Evolutionary conservation across 2,329 filamentous ascomycete genomes (phyloP).

Genomic region (Hypomyces perniciosus): DNA sequence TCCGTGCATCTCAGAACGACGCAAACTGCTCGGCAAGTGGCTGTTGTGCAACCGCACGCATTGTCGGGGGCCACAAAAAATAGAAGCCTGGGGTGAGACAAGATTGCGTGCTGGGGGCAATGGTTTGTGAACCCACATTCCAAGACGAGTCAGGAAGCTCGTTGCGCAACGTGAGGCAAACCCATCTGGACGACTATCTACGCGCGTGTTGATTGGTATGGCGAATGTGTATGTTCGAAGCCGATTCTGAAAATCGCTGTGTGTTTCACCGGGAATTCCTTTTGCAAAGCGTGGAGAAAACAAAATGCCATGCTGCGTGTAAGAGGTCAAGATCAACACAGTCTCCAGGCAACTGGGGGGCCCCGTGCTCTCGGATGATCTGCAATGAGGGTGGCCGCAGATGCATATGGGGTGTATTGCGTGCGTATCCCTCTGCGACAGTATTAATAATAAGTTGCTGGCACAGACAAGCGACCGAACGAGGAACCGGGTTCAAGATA

Average conservation of each 20-base stretch:
- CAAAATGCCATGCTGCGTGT: background rate
- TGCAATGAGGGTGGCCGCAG: conserved; percentile 10
- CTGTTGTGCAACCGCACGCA: background rate
- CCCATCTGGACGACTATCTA: conserved; percentile 4
- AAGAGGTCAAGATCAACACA: conserved; percentile 4
- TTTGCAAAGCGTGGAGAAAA: background rate
- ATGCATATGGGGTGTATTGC: conserved; percentile 1
- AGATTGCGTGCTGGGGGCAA: conserved; percentile 4
- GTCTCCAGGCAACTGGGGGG: background rate
- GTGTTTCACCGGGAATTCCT: background rate
- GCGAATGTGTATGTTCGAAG: no score
- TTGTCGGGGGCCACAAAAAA: background rate
- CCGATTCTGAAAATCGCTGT: background rate
- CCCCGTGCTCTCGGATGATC: conserved; percentile 11
- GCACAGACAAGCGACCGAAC: no score
- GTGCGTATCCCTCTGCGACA: conserved; percentile 1
- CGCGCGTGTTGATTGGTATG: no score
- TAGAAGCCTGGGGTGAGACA: conserved; percentile 5
- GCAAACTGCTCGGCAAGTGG: background rate
- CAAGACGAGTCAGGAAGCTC: conserved; percentile 2
- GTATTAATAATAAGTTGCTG: no score
- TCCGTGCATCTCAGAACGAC: background rate
- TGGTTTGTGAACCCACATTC: background rate
- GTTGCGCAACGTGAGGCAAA: conserved; percentile 7
- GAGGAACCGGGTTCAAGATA: no score